Evolutionary conservation across 768 basidiomycete genomes (phyloP), one percentile per base, ranked within the genome.

Genomic region (Lactarius evosmus): DNA sequence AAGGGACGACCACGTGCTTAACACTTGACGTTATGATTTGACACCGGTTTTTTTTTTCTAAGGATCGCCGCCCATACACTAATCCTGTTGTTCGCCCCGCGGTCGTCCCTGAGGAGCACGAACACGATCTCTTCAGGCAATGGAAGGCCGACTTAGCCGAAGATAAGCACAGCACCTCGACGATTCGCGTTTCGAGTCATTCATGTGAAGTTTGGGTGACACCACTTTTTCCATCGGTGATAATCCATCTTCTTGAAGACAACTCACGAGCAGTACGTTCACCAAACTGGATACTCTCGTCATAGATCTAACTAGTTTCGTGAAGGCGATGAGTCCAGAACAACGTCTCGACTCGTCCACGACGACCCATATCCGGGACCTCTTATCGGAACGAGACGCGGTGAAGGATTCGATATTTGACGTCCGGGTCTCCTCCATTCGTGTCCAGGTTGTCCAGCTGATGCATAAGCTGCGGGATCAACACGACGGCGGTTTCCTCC

Each of bases 131-230:
- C 84, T n/a, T 91, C 88, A 30, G 29, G 49, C 84, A 90, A 71
- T 93, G 91, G 92, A 90, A 81, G 66, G 63, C 74, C 16, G 81
- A 82, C 65, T 80, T 81, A 70, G 67, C 68, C 51, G 72, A 72
- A 55, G 72, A 38, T 12, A 19, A 46, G 17, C 32, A 41, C 29
- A 51, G 34, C 40, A 38, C 33, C 19, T 61, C 60, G 22, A 63
- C 59, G 32, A 33, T 29, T 56, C 68, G 68, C 22, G 30, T 50
- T n/a, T 22, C 25, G 11, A 49, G 19, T 22, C 60, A 33, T 34
- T 67, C 66, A 0, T 29, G 61, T 32, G 62, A 60, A 40, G 50
- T 62, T 19, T 64, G 66, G 62, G 29, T 61, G 27, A 67, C 59
- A n/a, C 68, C 68, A 16, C 51, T 67, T 44, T 50, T 69, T 50